A percentile compares a stretch with the other conserved stretches of the same genome.
These are phyloP conservation scores for Termitomyces sp. DNA, from an alignment of 768 basidiomycete species.

Conservation along the genomic window DNA sequence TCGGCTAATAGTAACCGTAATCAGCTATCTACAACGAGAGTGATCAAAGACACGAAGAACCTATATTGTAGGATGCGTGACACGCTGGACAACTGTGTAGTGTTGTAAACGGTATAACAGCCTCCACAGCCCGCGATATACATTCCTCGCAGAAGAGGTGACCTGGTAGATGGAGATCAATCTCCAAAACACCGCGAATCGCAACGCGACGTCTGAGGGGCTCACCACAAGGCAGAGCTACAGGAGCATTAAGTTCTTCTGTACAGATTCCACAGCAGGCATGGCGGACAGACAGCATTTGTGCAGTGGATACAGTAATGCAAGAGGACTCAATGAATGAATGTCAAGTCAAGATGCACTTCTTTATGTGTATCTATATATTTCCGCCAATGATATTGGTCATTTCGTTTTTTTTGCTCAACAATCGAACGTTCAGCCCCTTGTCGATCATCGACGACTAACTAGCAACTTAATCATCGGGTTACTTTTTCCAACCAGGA, in stretches of 20 bases:
- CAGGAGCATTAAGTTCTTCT: constrained; percentile 50
- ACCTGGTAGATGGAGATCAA: constrained; percentile 31
- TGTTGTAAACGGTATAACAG: constrained; percentile 42
- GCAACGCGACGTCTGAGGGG: constrained; percentile 1
- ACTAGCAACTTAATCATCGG: background rate
- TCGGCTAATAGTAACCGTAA: constrained; percentile 29
- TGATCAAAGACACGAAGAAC: constrained; percentile 28
- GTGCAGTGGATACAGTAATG: background rate
- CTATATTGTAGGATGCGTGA: constrained; percentile 49
- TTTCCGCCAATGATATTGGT: background rate
- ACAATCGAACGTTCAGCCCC: constrained; percentile 2
- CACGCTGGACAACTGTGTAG: constrained; percentile 59
- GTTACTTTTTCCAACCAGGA: background rate
- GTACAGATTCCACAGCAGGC: constrained; percentile 61
- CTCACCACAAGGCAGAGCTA: constrained; percentile 64
- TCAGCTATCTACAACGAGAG: background rate
- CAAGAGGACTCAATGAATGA: background rate
- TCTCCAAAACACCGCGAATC: constrained; percentile 1
- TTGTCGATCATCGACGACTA: background rate
- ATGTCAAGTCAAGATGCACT: background rate
- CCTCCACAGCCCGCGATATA: constrained; percentile 45
- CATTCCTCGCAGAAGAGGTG: constrained; percentile 67
- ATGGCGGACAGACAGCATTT: constrained; percentile 21
- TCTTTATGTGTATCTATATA: constrained; percentile 13
- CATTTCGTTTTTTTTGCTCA: background rate